Conservation (phyloP, 2,329 filamentous ascomycete species). For the Aspergillus uvarum region DNA sequence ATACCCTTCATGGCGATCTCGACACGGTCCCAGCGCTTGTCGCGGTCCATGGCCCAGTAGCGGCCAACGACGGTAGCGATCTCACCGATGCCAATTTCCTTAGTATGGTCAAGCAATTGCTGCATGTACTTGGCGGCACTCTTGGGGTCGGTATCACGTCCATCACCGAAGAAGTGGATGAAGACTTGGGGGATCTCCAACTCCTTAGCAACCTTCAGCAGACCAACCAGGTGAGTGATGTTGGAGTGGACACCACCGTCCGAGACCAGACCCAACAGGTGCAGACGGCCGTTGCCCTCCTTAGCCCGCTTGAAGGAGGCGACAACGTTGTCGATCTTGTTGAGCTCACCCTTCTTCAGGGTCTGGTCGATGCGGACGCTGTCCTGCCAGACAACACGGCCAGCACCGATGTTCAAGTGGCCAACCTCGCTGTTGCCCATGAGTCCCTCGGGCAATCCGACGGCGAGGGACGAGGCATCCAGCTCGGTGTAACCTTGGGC, state of each 20-base stretch:
- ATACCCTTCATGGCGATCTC: conserved; percentile 87
- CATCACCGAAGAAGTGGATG: conserved; percentile 99
- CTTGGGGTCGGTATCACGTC: conserved; percentile 96
- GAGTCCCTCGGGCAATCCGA: conserved; percentile 90
- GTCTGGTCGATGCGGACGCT: conserved; percentile 94
- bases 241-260: conserved; percentile 97
- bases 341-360: conserved; percentile 80
- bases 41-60: conserved; percentile 99
- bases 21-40: conserved; percentile 97
- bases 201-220: conserved; percentile 87
- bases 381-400: conserved; percentile 97
- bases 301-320: conserved; percentile 76
- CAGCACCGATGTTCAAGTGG: conserved; percentile 97
- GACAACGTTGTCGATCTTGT: conserved; percentile 74
- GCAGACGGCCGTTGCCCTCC: conserved; percentile 84
- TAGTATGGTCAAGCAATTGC: conserved; percentile 73
- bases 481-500: conserved; percentile 85
- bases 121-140: conserved; percentile 85
- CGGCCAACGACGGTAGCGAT: conserved; percentile 90
- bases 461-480: conserved; percentile 92
- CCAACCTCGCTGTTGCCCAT: conserved; percentile 99
- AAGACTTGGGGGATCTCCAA: conserved; percentile 85
- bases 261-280: conserved; percentile 87
- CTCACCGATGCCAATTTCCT: conserved; percentile 83
- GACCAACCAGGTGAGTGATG: conserved; percentile 85